These are phyloP conservation scores for Stemphylium lycopersici DNA, from an alignment of 2,329 filamentous ascomycete genomes.

Conservation along the genomic window DNA sequence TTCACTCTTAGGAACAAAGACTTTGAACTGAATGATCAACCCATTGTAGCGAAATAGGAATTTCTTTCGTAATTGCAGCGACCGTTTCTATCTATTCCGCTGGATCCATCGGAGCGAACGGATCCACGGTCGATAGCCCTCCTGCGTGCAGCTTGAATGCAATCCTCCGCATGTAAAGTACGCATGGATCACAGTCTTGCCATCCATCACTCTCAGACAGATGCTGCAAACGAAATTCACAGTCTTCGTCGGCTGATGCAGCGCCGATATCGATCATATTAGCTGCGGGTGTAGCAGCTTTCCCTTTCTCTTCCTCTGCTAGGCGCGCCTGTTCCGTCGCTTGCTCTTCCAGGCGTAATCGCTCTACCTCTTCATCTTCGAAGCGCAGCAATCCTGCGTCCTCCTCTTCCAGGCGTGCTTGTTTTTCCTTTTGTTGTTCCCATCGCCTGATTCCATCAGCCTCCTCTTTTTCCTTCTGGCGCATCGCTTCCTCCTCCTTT, in stretches of 20 bases:
- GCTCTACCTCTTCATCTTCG: conserved; percentile 30
- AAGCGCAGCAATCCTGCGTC: conserved; percentile 29
- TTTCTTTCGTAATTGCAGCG: no score
- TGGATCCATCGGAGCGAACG: neutral
- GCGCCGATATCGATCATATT: neutral
- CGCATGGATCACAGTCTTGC: conserved; percentile 3
- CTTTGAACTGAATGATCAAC: no score
- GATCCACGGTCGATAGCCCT: neutral
- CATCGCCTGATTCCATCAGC: conserved; percentile 22
- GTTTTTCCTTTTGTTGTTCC: conserved; percentile 38
- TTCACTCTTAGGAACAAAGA: no score
- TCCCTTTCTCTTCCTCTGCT: neutral
- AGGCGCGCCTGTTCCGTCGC: no score
- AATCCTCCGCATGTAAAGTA: conserved; percentile 1
- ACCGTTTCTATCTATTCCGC: neutral
- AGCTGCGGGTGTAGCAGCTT: neutral
- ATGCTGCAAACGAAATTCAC: conserved; percentile 3
- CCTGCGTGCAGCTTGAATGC: neutral
- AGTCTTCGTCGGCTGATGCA: neutral
- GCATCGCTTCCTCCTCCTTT: conserved; percentile 21
- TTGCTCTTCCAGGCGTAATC: no score
- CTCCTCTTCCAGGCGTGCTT: conserved; percentile 28
- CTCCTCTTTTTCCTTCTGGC: conserved; percentile 27
- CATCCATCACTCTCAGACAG: neutral
- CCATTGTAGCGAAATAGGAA: no score